Percentiles rank a stretch among this genome's conserved stretches.
Conservation (phyloP, 2,329 filamentous ascomycete genomes). For the Diaporthe caulivora region DNA sequence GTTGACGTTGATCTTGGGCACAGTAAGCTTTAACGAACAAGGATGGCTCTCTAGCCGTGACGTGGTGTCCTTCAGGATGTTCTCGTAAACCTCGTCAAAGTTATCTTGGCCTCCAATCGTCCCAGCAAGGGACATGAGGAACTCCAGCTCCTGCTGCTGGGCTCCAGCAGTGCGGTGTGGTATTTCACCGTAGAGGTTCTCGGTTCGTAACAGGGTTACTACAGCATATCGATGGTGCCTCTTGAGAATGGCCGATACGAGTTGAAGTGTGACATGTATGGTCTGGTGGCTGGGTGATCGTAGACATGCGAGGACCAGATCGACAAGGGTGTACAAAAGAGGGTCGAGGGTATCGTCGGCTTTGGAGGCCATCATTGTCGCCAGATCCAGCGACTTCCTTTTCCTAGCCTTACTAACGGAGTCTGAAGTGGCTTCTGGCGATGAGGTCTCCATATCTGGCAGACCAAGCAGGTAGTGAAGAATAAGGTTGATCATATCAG, state of each 20-base stretch:
- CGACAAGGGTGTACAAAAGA: conserved; percentile 91
- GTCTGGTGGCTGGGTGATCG: conserved; percentile 89
- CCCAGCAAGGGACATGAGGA: conserved; percentile 76
- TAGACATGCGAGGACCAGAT: conserved; percentile 88
- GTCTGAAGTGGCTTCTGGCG: conserved; percentile 56
- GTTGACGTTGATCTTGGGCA: conserved; percentile 68
- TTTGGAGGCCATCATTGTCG: conserved; percentile 82
- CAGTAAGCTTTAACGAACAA: conserved; percentile 78
- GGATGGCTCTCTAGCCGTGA: conserved; percentile 78
- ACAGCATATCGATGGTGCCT: conserved; percentile 91
- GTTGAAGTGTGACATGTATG: conserved; percentile 86
- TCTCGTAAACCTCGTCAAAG: conserved; percentile 80
- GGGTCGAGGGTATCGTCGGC: conserved; percentile 82
- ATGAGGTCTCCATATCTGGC: conserved; percentile 65
- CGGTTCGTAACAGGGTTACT: conserved; percentile 79
- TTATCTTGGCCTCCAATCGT: conserved; percentile 76
- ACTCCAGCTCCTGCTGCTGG: conserved; percentile 80
- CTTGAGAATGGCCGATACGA: conserved; percentile 87
- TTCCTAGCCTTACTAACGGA: conserved; percentile 78
- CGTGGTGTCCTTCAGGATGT: conserved; percentile 78
- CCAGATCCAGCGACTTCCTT: conserved; percentile 88
- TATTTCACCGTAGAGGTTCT: conserved; percentile 65
- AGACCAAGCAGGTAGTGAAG: conserved; percentile 91
- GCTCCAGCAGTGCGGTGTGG: conserved; percentile 77
- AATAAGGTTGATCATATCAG: conserved; percentile 93